phyloP scores from a whole-genome alignment of 805 yeast species.

The Pichia thaimueangensis region DNA sequence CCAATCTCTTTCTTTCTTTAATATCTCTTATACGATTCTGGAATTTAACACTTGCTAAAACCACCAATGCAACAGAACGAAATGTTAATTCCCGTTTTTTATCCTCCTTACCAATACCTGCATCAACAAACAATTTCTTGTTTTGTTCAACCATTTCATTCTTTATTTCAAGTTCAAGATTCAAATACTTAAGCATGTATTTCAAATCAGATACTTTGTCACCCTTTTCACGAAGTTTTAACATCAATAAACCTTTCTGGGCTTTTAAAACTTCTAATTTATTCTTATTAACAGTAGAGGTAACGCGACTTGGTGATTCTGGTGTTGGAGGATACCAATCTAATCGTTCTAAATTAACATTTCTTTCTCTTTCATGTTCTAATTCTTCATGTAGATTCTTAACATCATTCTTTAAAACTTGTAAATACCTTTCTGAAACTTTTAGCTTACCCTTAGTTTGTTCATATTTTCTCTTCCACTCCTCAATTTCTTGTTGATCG shows the following conservation, averaged over 20 bases:
- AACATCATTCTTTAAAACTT: constrained; percentile 7
- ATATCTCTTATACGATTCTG: constrained; percentile 28
- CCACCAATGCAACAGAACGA: constrained; percentile 27
- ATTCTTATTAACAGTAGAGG: background rate
- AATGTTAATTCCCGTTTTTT: constrained; percentile 21
- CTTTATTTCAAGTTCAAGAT: constrained; percentile 19
- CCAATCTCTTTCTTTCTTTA: constrained; percentile 14
- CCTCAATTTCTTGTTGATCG: background rate
- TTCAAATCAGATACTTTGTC: constrained; percentile 31
- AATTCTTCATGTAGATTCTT: constrained; percentile 1
- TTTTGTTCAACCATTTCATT: constrained; percentile 10
- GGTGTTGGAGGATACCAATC: constrained; percentile 21
- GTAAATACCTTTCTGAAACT: constrained; percentile 4
- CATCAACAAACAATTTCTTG: constrained; percentile 21
- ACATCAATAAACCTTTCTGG: constrained; percentile 40
- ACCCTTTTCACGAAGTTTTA: constrained; percentile 41
- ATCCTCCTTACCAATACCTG: constrained; percentile 18
- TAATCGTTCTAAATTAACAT: constrained; percentile 17
- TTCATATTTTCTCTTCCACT: constrained; percentile 6
- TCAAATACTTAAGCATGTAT: constrained; percentile 30
- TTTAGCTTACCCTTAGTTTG: constrained; percentile 3
- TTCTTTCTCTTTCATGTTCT: constrained; percentile 3
- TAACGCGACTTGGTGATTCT: constrained; percentile 17
- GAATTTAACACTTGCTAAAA: constrained; percentile 34
- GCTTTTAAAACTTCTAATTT: constrained; percentile 28